Percentiles rank a stretch among this genome's conserved stretches.
These are phyloP conservation scores for Dioszegia hungarica DNA, from an alignment of 768 basidiomycete species.

Conservation along the genomic window DNA sequence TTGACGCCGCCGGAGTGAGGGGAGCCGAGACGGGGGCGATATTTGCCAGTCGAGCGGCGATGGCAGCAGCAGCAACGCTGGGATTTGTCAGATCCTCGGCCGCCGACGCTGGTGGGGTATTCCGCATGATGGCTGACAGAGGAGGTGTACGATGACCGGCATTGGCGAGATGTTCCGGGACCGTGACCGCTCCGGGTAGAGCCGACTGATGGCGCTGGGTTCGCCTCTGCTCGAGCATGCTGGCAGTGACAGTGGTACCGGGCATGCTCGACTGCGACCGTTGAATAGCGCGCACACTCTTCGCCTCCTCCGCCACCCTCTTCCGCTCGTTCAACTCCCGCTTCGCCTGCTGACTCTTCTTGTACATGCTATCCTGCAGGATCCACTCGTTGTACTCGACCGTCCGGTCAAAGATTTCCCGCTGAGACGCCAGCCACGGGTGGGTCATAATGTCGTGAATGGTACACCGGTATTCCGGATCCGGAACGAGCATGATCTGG, in stretches of 20 bases:
- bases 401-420: conserved; percentile 60
- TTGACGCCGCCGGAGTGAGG: conserved; percentile 13
- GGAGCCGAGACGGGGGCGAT: conserved; percentile 2
- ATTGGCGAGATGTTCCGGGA: conserved; percentile 37
- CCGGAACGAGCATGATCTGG: conserved; percentile 88
- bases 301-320: conserved; percentile 34
- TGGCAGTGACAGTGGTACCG: conserved; percentile 25
- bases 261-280: conserved; percentile 36
- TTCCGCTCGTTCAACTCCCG: conserved; percentile 42
- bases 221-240: conserved; percentile 31
- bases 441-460: conserved; percentile 78
- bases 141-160: conserved; percentile 35
- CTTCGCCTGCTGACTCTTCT: conserved; percentile 60
- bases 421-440: conserved; percentile 72
- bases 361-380: conserved; percentile 78
- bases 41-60: conserved; percentile 3
- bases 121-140: conserved; percentile 1
- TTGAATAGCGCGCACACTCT: conserved; percentile 18
- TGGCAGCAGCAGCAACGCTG: background rate
- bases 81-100: background rate
- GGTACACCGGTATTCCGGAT: conserved; percentile 72
- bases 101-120: background rate
- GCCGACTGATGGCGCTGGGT: conserved; percentile 36
- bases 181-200: conserved; percentile 35
- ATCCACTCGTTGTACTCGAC: conserved; percentile 74